These are phyloP conservation scores for Polymyxa betae DNA, from an alignment of 208 protist species.

Conservation along the genomic window DNA sequence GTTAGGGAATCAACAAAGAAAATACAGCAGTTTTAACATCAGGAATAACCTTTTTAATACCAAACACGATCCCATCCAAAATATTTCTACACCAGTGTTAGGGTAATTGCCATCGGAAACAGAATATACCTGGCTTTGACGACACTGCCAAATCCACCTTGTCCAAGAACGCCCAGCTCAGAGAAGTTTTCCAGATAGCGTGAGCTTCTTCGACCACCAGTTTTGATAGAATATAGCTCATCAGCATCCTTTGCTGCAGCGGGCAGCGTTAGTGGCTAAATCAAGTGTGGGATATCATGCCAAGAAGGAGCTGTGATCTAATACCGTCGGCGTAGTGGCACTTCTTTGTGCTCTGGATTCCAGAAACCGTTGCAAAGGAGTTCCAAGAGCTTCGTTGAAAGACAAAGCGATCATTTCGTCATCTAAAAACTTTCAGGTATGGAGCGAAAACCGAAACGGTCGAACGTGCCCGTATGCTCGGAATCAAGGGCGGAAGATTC, in stretches of 20 bases:
- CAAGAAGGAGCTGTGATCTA: neutral
- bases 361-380: neutral
- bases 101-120: neutral
- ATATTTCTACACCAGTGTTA: too few species aligned
- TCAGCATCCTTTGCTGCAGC: too few species aligned
- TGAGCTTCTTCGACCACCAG: neutral
- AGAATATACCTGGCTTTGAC: conserved; percentile 37
- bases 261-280: too few species aligned
- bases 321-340: neutral
- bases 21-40: neutral
- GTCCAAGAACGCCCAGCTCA: conserved; percentile 39
- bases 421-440: neutral
- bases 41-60: conserved; percentile 38
- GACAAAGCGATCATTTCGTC: conserved; percentile 34
- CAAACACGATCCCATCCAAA: conserved; percentile 28
- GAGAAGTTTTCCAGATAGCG: conserved; percentile 16
- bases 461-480: too few species aligned
- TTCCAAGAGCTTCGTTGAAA: conserved; percentile 18
- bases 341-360: neutral
- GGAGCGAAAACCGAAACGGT: neutral
- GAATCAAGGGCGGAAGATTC: too few species aligned
- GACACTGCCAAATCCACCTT: conserved; percentile 1
- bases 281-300: neutral
- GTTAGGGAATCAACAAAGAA: neutral
- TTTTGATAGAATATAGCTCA: neutral